Evolutionary conservation across 2,329 filamentous ascomycete species (phyloP), one percentile per base, ranked within the genome.

Genomic region (Dactylellina leptospora): DNA sequence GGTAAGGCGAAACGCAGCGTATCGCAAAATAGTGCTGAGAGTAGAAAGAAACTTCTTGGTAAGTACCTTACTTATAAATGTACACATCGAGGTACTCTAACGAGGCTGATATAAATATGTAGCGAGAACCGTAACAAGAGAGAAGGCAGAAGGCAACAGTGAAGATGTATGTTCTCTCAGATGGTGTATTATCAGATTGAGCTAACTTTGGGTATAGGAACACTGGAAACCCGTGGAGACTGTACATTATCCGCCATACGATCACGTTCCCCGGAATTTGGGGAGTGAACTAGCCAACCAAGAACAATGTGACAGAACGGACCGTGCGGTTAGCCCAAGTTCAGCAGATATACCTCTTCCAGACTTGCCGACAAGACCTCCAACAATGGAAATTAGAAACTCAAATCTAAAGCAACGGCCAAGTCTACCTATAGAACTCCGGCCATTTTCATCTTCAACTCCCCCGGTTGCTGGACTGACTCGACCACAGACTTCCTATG

Each of bases 181-280:
- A 6, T 13, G 30, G 13, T 33, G 13, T 33, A 33, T 33, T 33
- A 13, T 13, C 30, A 33, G 6, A 33, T 13, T 6, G 13, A 6
- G 13, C 30, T 33, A 33, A 33, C 30, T 6, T 6, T 13, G 30
- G 30, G 9, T 33, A 6, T 13, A 72, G 68, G 68, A 72, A 22
- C 42, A 23, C 9, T 72, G 68, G 68, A 72, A 42, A 13, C 68
- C 68, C 2, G 53, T 59, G 8, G 68, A 64, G 20, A 42, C 54
- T 2, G 59, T 72, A 9, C 68, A 72, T 13, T 64, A 72, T 25
- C 68, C 68, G 16, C 68, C 68, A 40, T 72, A 72, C 18, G 59
- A 72, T 28, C 68, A 72, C 30, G 64, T 72, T 3, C 68, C 68
- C 3, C 47, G 68, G 20, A 72, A 63, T 23, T 16, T 72, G 10